These are phyloP conservation scores for Isochrysis galbana DNA, from an alignment of 78 protist species.

Conservation along the genomic window DNA sequence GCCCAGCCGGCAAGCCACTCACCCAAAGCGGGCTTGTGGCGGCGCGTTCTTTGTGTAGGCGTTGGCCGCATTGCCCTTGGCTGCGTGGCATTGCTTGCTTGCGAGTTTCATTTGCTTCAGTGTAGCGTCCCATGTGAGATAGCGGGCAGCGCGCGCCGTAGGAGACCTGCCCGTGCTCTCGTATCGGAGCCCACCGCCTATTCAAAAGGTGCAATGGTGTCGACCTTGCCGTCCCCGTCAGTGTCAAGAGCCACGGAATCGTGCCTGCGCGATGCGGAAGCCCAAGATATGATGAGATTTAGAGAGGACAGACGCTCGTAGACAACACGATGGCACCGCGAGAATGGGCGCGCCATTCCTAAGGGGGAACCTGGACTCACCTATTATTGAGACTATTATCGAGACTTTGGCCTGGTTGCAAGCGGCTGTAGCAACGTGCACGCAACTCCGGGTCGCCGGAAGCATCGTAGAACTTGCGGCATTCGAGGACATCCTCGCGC, in stretches of 20 bases:
- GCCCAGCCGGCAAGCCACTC: too few species aligned
- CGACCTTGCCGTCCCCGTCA: background rate
- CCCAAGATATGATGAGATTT: background rate
- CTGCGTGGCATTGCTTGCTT: too few species aligned
- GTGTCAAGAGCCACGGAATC: background rate
- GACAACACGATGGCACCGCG: background rate
- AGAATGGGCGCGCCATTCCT: background rate
- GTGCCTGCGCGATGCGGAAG: background rate
- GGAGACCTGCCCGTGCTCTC: too few species aligned
- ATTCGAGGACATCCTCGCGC: constrained; percentile 13
- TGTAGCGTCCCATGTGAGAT: too few species aligned
- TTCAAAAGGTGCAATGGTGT: background rate
- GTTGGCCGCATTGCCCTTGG: too few species aligned
- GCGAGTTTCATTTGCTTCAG: too few species aligned
- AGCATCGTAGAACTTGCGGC: background rate
- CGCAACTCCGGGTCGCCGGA: background rate
- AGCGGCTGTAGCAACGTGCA: background rate
- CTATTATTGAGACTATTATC: background rate
- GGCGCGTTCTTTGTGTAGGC: too few species aligned
- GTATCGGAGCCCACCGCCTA: too few species aligned
- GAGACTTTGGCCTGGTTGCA: background rate
- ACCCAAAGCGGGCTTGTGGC: too few species aligned
- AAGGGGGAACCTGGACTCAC: background rate
- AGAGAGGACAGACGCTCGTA: background rate
- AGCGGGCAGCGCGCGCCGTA: too few species aligned